phyloP scores from a whole-genome alignment of 176 grass and related monocot genomes.

The Aegilops speltoides region DNA sequence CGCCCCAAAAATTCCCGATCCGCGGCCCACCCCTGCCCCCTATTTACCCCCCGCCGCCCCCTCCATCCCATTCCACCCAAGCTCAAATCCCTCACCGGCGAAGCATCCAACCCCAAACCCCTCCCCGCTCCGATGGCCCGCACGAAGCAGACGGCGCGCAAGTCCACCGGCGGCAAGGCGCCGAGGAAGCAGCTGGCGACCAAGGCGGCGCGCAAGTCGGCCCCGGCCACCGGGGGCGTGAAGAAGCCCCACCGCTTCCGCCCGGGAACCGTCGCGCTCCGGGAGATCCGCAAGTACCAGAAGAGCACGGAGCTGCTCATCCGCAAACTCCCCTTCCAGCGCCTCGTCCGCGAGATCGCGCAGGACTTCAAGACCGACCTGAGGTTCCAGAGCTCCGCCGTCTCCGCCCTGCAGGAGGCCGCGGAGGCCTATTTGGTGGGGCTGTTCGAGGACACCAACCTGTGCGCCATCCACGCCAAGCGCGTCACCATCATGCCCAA shows the following conservation, averaged over 20 bases:
- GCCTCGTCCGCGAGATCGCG: conserved; percentile 57
- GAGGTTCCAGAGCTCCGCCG: conserved; percentile 61
- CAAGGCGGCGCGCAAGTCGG: conserved; percentile 64
- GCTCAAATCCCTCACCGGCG: neutral
- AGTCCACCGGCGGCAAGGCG: conserved; percentile 73
- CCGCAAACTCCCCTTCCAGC: conserved; percentile 69
- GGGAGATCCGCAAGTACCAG: conserved; percentile 72
- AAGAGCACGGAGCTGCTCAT: conserved; percentile 76
- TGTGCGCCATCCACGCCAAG: conserved; percentile 80
- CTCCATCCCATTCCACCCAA: too few species aligned
- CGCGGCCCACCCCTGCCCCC: too few species aligned
- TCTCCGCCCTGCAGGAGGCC: conserved; percentile 63
- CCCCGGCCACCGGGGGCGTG: conserved; percentile 52
- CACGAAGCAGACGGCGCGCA: conserved; percentile 68
- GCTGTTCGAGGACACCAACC: conserved; percentile 75
- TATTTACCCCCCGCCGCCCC: neutral
- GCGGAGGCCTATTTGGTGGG: conserved; percentile 64
- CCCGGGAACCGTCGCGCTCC: conserved; percentile 56
- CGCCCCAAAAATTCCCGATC: too few species aligned
- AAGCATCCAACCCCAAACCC: neutral
- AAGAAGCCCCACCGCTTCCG: conserved; percentile 77
- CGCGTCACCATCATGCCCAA: conserved; percentile 80
- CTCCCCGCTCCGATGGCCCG: conserved; percentile 41
- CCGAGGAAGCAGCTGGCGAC: conserved; percentile 63
- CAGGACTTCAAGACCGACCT: conserved; percentile 80